These are phyloP conservation scores for Venturiaceae sp. DNA, from an alignment of 2,329 filamentous ascomycete species.

Conservation along the genomic window DNA sequence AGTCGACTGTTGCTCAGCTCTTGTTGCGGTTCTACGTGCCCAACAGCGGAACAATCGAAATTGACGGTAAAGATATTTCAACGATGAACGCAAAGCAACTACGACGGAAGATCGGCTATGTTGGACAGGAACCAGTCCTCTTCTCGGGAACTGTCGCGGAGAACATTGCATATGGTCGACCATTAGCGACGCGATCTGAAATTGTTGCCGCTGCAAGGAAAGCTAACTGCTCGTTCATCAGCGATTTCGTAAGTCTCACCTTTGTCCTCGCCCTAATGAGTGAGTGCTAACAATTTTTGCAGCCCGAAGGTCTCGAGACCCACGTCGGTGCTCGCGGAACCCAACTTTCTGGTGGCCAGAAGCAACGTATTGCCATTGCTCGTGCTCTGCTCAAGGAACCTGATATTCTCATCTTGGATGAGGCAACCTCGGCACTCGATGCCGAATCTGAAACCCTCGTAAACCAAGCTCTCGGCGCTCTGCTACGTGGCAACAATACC, in stretches of 20 bases:
- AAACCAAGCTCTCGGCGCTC: conserved; percentile 73
- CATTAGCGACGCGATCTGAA: conserved; percentile 65
- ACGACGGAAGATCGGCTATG: conserved; percentile 84
- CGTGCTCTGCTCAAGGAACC: conserved; percentile 90
- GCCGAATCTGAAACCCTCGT: conserved; percentile 95
- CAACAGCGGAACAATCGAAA: conserved; percentile 64
- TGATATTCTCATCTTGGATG: conserved; percentile 92
- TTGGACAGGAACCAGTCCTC: conserved; percentile 89
- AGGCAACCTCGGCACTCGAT: conserved; percentile 88
- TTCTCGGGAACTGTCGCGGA: conserved; percentile 79
- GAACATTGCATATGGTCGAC: conserved; percentile 86
- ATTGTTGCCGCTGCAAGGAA: conserved; percentile 80
- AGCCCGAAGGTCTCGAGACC: conserved; percentile 88
- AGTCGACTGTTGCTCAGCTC: conserved; percentile 90
- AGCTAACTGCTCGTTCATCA: conserved; percentile 94
- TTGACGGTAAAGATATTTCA: conserved; percentile 75
- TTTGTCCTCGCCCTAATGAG: neutral
- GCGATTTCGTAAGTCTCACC: conserved; percentile 66
- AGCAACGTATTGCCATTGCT: conserved; percentile 95
- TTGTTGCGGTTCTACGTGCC: conserved; percentile 87
- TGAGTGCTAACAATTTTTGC: neutral
- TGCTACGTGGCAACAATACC: conserved; percentile 74
- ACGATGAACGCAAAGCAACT: conserved; percentile 90
- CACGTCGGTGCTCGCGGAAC: conserved; percentile 86
- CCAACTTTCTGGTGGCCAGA: conserved; percentile 91